Base-by-base conservation (phyloP, 2,329 filamentous ascomycete genomes). In the Tolypocladium inflatum region DNA sequence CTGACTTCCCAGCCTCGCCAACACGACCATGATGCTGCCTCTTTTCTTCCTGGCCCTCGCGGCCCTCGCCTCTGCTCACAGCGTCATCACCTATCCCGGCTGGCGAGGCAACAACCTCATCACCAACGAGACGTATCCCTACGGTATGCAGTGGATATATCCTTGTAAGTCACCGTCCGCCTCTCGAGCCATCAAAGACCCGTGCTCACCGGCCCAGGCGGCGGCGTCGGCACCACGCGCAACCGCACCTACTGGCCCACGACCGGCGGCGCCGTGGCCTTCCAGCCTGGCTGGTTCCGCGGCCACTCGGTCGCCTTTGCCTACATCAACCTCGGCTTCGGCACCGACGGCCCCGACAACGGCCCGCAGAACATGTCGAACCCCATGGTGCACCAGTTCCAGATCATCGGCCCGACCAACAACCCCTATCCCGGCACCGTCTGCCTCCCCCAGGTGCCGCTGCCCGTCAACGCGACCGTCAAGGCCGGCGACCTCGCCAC, bases 231-330 rank as follows among this genome's bases (percentile, higher is more conserved):
- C 53, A 82, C 84, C 42, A 89, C 90, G 0, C 80, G 74, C 51
- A 97, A 99, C 76, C 86, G 93, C 62, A 96, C 94, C 17, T 90
- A 88, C 76, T 97, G 94, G 94, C 92, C 94, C 19, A 81, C 91
- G 55, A 83, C 76, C 37, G 94, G 94, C 64, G 94, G 94, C 61
- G 91, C 91, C n/a, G 68, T 99, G 60, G 83, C 91, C 55, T 81
- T 97, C 67, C 93, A 97, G 70, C 94, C 94, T 0, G 94, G 93
- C 67, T 97, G 94, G 94, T 97, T 97, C 78, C 85, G 87, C 59
- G 94, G 94, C 63, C 94, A 97, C 72, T 73, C 82, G 41, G 87
- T 84, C 7, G 93, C 91, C 21, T 83, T 91, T 66, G 81, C 96
- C 70, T 96, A 96, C 76, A 78, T 97, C 75, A 97, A 97, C 77